phyloP scores from a whole-genome alignment of 2,329 filamentous ascomycete species.

The Ophiostoma angusticollis region DNA sequence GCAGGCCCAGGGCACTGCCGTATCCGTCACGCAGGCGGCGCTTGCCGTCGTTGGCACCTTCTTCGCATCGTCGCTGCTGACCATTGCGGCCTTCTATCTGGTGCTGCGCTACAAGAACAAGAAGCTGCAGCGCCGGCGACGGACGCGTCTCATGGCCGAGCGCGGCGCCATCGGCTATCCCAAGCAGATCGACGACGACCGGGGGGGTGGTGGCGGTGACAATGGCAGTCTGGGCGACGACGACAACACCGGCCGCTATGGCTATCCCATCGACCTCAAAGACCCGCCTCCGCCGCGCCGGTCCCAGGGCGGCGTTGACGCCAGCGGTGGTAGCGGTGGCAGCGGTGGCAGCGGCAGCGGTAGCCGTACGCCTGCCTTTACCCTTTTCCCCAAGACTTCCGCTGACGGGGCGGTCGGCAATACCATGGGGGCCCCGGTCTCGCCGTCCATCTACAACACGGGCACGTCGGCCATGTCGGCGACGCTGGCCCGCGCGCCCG shows the following conservation, averaged over 20 bases:
- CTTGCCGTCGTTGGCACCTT: constrained; percentile 30
- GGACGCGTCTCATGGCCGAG: constrained; percentile 7
- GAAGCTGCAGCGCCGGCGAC: constrained; percentile 16
- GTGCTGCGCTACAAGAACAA: constrained; percentile 20
- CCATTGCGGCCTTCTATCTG: constrained; percentile 24
- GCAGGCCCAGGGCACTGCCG: constrained; percentile 25
- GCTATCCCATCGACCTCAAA: constrained; percentile 18
- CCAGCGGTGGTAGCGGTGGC: background rate
- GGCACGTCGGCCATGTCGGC: constrained; percentile 1
- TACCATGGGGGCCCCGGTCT: background rate
- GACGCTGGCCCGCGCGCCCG: constrained; percentile 6
- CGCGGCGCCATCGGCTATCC: constrained; percentile 16
- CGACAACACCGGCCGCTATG: constrained; percentile 8
- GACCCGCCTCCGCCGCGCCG: constrained; percentile 10
- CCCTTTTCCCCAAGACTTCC: constrained; percentile 17
- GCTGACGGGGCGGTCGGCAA: background rate
- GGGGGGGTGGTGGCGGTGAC: no score
- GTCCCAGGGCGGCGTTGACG: no score
- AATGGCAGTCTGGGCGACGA: no score
- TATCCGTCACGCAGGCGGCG: constrained; percentile 29
- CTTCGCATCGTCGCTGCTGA: constrained; percentile 28
- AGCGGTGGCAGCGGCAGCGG: background rate
- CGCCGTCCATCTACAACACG: constrained; percentile 8
- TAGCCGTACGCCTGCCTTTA: constrained; percentile 12
- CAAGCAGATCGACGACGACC: constrained; percentile 7